phyloP scores from a whole-genome alignment of 352 stramenopile species.

The Globisporangium recalcitrans region DNA sequence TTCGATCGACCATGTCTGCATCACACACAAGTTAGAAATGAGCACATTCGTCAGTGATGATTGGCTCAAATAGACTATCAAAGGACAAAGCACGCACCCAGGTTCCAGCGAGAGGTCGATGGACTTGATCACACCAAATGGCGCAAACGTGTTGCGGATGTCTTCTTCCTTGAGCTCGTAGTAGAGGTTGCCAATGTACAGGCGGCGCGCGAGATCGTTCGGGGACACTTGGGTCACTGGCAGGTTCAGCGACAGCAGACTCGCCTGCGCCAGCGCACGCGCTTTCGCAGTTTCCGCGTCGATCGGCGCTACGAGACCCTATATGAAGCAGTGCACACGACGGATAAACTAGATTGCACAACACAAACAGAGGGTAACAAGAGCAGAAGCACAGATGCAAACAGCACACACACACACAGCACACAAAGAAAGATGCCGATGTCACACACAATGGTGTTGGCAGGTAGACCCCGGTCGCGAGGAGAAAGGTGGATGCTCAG shows the following conservation, averaged over 20 bases:
- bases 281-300: constrained; percentile 57
- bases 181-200: constrained; percentile 81
- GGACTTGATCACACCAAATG: constrained; percentile 63
- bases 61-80: not conserved
- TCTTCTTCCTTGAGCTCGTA: constrained; percentile 82
- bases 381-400: constrained; percentile 7
- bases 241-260: constrained; percentile 57
- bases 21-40: constrained; percentile 1
- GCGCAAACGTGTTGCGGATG: constrained; percentile 56
- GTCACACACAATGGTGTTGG: constrained; percentile 9
- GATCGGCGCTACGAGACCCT: constrained; percentile 30
- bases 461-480: constrained; percentile 7
- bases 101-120: constrained; percentile 77
- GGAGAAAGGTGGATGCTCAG: not conserved
- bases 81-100: constrained; percentile 27
- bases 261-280: constrained; percentile 59
- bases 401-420: constrained; percentile 18
- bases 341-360: constrained; percentile 34
- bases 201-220: constrained; percentile 55
- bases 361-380: constrained; percentile 10
- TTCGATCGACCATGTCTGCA: constrained; percentile 59
- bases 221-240: constrained; percentile 40
- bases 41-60: not conserved
- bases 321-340: constrained; percentile 35
- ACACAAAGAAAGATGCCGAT: constrained; percentile 13